These are phyloP conservation scores for Epichloe sp. DNA, from an alignment of 2,329 filamentous ascomycete genomes.

Conservation along the genomic window DNA sequence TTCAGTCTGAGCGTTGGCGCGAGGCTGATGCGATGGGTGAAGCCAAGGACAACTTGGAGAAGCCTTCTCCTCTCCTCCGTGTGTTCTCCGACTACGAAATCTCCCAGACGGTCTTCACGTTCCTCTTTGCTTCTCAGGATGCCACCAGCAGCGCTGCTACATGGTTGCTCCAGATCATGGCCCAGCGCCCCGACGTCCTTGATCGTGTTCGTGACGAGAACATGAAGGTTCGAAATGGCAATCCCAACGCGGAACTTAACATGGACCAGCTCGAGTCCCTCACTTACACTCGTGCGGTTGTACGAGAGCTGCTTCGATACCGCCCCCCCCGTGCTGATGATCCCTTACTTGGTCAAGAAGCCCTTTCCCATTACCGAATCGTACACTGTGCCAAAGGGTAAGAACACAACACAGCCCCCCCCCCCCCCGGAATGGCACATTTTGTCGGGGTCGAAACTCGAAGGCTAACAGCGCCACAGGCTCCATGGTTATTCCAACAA, in stretches of 20 bases:
- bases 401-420: slow-evolving; percentile 9
- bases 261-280: slow-evolving; percentile 84
- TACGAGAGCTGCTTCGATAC: slow-evolving; percentile 85
- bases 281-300: slow-evolving; percentile 80
- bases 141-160: slow-evolving; percentile 87
- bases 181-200: slow-evolving; percentile 84
- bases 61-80: slow-evolving; percentile 71
- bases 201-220: slow-evolving; percentile 90
- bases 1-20: slow-evolving; percentile 71
- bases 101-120: slow-evolving; percentile 85
- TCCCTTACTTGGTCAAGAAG: slow-evolving; percentile 91
- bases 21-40: slow-evolving; percentile 64
- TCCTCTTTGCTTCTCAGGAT: slow-evolving; percentile 94
- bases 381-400: slow-evolving; percentile 86
- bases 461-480: slow-evolving; percentile 27
- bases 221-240: slow-evolving; percentile 58
- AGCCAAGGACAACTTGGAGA: slow-evolving; percentile 54
- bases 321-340: slow-evolving; percentile 91
- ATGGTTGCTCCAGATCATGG: slow-evolving; percentile 90
- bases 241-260: slow-evolving; percentile 54
- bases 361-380: slow-evolving; percentile 75
- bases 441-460: background rate
- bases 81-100: slow-evolving; percentile 88
- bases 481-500: slow-evolving; percentile 87
- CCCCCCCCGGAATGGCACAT: background rate